Evolutionary conservation across 2,329 filamentous ascomycete genomes (phyloP).

Genomic region (Xylaria digitata): DNA sequence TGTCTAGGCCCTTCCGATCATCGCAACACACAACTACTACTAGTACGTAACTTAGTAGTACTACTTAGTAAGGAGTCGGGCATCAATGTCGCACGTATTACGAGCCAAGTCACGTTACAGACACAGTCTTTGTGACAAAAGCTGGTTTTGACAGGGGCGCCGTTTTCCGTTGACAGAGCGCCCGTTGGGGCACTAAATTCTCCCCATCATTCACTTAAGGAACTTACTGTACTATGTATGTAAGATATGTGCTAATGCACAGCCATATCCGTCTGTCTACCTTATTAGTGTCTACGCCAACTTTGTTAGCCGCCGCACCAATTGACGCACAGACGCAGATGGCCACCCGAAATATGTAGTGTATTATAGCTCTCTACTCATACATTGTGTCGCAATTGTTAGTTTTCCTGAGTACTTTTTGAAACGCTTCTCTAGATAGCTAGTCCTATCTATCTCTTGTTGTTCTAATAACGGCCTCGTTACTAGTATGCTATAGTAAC

Average conservation of each 20-base stretch:
- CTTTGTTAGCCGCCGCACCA: constrained; percentile 11
- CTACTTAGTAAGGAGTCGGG: neutral
- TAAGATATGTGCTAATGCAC: too few relatives aligned
- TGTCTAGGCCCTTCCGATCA: neutral
- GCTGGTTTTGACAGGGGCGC: too few relatives aligned
- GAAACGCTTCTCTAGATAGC: too few relatives aligned
- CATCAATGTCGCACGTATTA: constrained; percentile 1
- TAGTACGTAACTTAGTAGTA: too few relatives aligned
- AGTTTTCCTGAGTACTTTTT: too few relatives aligned
- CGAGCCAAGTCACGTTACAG: neutral
- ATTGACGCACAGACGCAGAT: neutral
- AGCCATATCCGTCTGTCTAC: neutral
- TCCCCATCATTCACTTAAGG: too few relatives aligned
- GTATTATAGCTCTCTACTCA: neutral
- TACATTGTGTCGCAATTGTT: neutral
- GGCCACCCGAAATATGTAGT: neutral
- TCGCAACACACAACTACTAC: neutral
- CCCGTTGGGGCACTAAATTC: neutral
- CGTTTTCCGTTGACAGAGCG: neutral
- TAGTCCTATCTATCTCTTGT: too few relatives aligned
- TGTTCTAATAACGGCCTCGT: too few relatives aligned
- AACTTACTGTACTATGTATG: too few relatives aligned
- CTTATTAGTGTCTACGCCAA: constrained; percentile 6
- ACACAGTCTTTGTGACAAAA: neutral
- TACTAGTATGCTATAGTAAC: too few relatives aligned